Conservation (phyloP, 2,329 filamentous ascomycete genomes). For the Aspergillus piperis region DNA sequence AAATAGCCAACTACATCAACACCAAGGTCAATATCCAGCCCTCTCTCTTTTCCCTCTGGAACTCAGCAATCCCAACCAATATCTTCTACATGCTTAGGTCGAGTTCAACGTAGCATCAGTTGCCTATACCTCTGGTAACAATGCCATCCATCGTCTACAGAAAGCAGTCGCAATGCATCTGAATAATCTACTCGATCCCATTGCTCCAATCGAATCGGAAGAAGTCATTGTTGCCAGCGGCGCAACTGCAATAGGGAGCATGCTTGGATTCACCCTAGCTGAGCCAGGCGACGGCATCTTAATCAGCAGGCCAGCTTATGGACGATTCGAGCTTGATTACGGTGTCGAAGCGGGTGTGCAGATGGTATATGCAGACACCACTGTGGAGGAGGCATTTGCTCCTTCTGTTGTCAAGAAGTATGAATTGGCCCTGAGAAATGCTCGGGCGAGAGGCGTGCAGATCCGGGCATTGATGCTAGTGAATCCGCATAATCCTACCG, state of each 20-base stretch:
- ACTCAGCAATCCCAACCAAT: background rate
- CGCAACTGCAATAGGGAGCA: conserved; percentile 45
- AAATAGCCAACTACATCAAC: conserved; percentile 43
- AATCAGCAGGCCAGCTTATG: conserved; percentile 50
- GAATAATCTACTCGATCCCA: conserved; percentile 44
- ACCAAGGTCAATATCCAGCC: conserved; percentile 29
- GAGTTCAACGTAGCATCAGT: conserved; percentile 37
- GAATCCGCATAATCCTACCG: conserved; percentile 50
- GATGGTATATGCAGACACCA: conserved; percentile 43
- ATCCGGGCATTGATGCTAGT: conserved; percentile 46
- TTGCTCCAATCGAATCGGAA: conserved; percentile 34
- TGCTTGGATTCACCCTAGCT: conserved; percentile 46
- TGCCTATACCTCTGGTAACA: conserved; percentile 45
- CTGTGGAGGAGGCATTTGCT: conserved; percentile 41
- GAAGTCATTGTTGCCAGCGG: conserved; percentile 47
- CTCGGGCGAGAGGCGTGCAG: conserved; percentile 33
- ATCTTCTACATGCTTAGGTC: conserved; percentile 23
- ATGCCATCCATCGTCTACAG: conserved; percentile 42
- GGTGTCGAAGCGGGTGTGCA: conserved; percentile 45
- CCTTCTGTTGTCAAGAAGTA: conserved; percentile 36
- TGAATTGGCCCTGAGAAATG: conserved; percentile 38
- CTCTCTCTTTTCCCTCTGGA: background rate
- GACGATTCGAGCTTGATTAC: conserved; percentile 53
- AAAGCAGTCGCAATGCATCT: conserved; percentile 45
- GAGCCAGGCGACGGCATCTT: conserved; percentile 51